phyloP scores from a whole-genome alignment of 305 asterid genomes.

The Ilex paraguariensis region DNA sequence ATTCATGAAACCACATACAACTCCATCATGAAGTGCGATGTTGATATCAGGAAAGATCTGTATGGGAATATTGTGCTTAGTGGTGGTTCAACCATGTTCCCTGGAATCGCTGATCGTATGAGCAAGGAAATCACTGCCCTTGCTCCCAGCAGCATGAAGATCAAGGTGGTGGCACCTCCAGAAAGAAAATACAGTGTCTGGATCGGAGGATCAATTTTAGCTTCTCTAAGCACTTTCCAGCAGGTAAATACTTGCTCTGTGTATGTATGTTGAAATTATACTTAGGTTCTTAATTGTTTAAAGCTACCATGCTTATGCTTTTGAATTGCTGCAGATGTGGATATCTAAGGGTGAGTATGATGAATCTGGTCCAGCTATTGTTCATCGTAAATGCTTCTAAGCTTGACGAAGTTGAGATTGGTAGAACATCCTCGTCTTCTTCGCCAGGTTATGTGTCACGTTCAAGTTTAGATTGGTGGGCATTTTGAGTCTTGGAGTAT shows the following conservation, averaged over 20 bases:
- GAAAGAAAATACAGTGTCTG: no score
- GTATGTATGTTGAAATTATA: not conserved
- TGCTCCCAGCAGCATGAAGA: no score
- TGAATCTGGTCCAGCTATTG: conserved; percentile 27
- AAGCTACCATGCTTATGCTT: not conserved
- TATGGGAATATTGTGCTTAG: conserved; percentile 8
- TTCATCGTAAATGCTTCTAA: conserved; percentile 35
- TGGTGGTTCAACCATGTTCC: conserved; percentile 20
- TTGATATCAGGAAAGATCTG: conserved; percentile 22
- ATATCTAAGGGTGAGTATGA: conserved; percentile 28
- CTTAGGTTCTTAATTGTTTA: not conserved
- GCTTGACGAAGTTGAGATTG: not conserved
- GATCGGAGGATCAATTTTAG: no score
- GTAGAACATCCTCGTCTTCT: not conserved
- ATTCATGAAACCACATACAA: conserved; percentile 24
- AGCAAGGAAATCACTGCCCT: conserved; percentile 17
- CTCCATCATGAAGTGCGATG: conserved; percentile 3
- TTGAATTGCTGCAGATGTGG: conserved; percentile 31
- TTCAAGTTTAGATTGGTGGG: not conserved
- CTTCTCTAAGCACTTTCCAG: not conserved
- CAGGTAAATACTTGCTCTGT: not conserved
- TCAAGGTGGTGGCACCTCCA: no score
- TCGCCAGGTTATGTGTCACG: not conserved
- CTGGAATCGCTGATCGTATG: conserved; percentile 23
- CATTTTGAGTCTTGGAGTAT: not conserved